Evolutionary conservation across 1,284 basidiomycete genomes (phyloP).

Genomic region (Anthracocystis panici-leucophaei): DNA sequence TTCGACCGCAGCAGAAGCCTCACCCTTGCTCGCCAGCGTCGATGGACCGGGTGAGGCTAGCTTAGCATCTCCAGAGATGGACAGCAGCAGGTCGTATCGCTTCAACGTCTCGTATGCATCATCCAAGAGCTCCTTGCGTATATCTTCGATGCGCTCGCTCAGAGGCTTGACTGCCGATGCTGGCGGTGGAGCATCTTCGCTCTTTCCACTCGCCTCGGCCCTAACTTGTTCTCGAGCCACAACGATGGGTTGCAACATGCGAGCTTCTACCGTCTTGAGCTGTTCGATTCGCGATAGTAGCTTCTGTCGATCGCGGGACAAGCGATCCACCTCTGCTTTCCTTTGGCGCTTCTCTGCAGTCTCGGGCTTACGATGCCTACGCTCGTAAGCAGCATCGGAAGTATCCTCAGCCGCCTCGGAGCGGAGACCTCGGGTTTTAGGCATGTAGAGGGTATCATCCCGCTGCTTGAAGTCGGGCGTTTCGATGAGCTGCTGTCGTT

Average conservation of each 20-base stretch:
- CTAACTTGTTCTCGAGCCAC: constrained; percentile 50
- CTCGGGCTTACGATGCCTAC: constrained; percentile 86
- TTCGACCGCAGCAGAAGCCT: not conserved
- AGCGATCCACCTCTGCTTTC: constrained; percentile 86
- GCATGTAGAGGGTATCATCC: constrained; percentile 57
- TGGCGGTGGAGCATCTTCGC: not conserved
- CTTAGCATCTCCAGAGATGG: constrained; percentile 23
- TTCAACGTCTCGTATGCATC: constrained; percentile 53
- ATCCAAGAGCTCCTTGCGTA: constrained; percentile 52
- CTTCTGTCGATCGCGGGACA: constrained; percentile 90
- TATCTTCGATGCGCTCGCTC: constrained; percentile 42
- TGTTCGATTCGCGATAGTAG: constrained; percentile 88
- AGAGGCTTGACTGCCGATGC: constrained; percentile 10
- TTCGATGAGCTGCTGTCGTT: constrained; percentile 55
- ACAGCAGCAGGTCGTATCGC: constrained; percentile 55
- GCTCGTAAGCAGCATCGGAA: constrained; percentile 85
- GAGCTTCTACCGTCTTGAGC: constrained; percentile 78
- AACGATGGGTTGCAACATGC: constrained; percentile 54
- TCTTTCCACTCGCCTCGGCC: constrained; percentile 7
- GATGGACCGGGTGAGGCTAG: constrained; percentile 20
- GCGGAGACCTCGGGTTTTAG: constrained; percentile 55
- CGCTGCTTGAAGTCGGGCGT: constrained; percentile 58
- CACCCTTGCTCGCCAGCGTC: constrained; percentile 11
- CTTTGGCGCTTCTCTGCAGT: constrained; percentile 85
- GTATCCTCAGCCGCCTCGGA: constrained; percentile 74